A percentile compares a stretch with the other conserved stretches of the same genome.
These are phyloP conservation scores for Phytophthora chlamydospora DNA, from an alignment of 352 stramenopile genomes.

Conservation along the genomic window DNA sequence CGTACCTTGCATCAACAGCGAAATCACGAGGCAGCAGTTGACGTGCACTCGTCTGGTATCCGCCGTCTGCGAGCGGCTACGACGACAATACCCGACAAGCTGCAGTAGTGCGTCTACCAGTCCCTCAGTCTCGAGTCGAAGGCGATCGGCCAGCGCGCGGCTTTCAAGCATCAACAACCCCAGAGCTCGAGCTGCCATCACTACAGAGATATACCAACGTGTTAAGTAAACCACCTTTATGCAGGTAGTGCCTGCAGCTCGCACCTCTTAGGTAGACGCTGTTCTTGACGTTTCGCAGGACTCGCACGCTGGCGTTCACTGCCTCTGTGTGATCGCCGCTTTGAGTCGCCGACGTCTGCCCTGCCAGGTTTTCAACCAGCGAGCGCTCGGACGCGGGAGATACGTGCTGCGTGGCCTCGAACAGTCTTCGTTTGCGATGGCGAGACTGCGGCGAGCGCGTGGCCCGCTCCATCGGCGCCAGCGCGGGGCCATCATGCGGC, in stretches of 20 bases:
- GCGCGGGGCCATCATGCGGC: neutral
- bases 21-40: conserved; percentile 87
- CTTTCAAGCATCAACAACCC: conserved; percentile 65
- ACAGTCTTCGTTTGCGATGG: conserved; percentile 61
- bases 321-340: conserved; percentile 9
- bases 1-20: conserved; percentile 78
- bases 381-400: conserved; percentile 43
- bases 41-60: conserved; percentile 77
- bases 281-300: conserved; percentile 71
- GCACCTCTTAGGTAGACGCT: conserved; percentile 65
- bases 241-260: neutral
- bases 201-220: conserved; percentile 18
- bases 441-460: conserved; percentile 56
- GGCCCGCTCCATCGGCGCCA: conserved; percentile 35
- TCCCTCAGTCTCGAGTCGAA: conserved; percentile 69
- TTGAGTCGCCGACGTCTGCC: conserved; percentile 15
- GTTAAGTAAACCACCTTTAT: neutral
- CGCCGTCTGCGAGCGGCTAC: conserved; percentile 46
- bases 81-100: conserved; percentile 67
- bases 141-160: conserved; percentile 34
- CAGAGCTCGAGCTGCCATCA: conserved; percentile 67
- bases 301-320: conserved; percentile 43
- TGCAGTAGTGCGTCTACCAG: conserved; percentile 80
- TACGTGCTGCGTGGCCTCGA: conserved; percentile 59
- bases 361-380: conserved; percentile 39